These are phyloP conservation scores for Dothideomycetes sp. DNA, from an alignment of 2,329 filamentous ascomycete genomes.

Conservation along the genomic window DNA sequence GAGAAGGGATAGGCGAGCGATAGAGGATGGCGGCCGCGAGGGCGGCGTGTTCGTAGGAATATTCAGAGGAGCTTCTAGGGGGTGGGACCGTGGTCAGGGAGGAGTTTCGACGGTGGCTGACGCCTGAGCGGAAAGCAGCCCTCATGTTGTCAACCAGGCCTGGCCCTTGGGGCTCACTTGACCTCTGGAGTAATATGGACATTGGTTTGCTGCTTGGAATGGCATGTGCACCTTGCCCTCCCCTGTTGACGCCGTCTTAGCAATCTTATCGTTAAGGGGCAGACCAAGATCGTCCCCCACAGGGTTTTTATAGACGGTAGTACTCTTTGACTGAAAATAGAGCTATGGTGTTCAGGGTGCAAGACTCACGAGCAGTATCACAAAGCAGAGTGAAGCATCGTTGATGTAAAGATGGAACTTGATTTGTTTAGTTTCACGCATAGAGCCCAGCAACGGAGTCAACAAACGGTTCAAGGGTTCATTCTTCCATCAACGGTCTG, in stretches of 20 bases:
- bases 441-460: neutral
- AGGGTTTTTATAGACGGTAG: no score
- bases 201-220: neutral
- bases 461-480: neutral
- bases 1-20: conserved; percentile 39
- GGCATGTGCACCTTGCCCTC: neutral
- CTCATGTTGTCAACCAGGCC: conserved; percentile 7
- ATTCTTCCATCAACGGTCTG: neutral
- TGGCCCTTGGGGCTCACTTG: neutral
- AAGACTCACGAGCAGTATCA: no score
- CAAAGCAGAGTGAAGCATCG: no score
- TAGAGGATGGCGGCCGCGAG: conserved; percentile 44
- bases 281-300: no score
- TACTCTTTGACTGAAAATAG: no score
- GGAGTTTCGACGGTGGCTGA: conserved; percentile 22
- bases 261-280: neutral
- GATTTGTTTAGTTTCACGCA: neutral
- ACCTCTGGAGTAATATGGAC: neutral
- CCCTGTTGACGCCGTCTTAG: neutral
- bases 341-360: no score
- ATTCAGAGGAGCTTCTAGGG: conserved; percentile 33
- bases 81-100: conserved; percentile 38
- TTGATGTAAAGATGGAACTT: no score
- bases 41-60: conserved; percentile 35
- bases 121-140: conserved; percentile 8